Evolutionary conservation across 2,329 filamentous ascomycete genomes (phyloP).

Genomic region (Penicillium sp.): DNA sequence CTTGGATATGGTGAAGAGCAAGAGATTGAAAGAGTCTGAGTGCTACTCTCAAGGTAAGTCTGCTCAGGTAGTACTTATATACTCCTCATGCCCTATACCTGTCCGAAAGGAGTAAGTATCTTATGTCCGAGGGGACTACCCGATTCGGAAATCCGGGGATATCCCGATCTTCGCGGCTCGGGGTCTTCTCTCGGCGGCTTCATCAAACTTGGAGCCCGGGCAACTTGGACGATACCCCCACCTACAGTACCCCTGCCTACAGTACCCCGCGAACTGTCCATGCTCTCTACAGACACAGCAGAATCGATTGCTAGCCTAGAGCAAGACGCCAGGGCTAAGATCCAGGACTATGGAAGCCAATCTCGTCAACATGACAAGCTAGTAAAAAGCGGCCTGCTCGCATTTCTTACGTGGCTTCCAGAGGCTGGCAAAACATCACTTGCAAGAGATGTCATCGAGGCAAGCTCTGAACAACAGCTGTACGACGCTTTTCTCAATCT

Average conservation of each 20-base stretch:
- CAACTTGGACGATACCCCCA: too few relatives aligned
- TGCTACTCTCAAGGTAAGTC: not conserved
- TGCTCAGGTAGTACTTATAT: not conserved
- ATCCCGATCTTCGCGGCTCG: not conserved
- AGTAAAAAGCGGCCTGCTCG: not conserved
- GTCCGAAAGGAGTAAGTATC: not conserved
- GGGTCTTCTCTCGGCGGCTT: not conserved
- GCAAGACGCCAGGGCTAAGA: not conserved
- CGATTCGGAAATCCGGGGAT: not conserved
- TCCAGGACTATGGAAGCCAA: not conserved
- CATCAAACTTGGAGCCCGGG: too few relatives aligned
- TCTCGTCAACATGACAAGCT: not conserved
- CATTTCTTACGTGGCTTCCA: constrained; percentile 1
- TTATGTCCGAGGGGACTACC: constrained; percentile 1
- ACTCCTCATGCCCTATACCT: too few relatives aligned
- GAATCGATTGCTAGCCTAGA: not conserved
- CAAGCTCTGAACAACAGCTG: not conserved
- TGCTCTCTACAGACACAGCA: not conserved
- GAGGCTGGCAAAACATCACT: not conserved
- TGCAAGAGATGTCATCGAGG: not conserved
- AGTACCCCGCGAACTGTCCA: too few relatives aligned
- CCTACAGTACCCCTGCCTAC: too few relatives aligned
- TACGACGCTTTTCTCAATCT: not conserved
- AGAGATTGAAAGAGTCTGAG: not conserved
- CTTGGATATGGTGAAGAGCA: not conserved